phyloP scores from a whole-genome alignment of 441 rosid genomes.

The Adansonia rubrostipa region DNA sequence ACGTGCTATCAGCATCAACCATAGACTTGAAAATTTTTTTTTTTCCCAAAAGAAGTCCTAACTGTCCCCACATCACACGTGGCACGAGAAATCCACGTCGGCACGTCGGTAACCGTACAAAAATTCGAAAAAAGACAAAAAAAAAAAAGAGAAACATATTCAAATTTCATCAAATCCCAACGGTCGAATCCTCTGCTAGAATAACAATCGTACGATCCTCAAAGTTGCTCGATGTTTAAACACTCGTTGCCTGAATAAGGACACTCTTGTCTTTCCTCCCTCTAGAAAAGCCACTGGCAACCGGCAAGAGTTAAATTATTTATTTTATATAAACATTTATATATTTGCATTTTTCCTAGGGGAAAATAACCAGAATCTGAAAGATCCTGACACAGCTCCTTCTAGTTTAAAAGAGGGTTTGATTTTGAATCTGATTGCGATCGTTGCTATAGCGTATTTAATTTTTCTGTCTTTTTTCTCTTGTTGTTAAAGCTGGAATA shows the following conservation, averaged over 20 bases:
- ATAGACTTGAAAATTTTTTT: neutral
- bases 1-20: conserved; percentile 28
- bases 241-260: conserved; percentile 1
- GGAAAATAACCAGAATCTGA: conserved; percentile 35
- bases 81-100: conserved; percentile 33
- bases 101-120: neutral
- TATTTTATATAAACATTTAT: no score
- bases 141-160: conserved; percentile 33
- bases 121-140: neutral
- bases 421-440: conserved; percentile 55
- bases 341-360: neutral
- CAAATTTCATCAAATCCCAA: conserved; percentile 45
- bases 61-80: conserved; percentile 30
- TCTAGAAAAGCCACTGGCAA: neutral
- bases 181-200: conserved; percentile 37
- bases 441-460: conserved; percentile 23
- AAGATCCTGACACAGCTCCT: conserved; percentile 32
- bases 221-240: conserved; percentile 38
- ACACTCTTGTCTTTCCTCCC: conserved; percentile 24
- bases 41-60: neutral
- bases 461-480: conserved; percentile 26
- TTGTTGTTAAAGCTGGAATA: conserved; percentile 19
- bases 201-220: conserved; percentile 44
- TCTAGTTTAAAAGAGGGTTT: conserved; percentile 23
- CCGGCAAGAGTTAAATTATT: neutral